A percentile compares a stretch with the other conserved stretches of the same genome.
These are phyloP conservation scores for Tephrocybe sp. DNA, from an alignment of 768 basidiomycete species.

Conservation along the genomic window DNA sequence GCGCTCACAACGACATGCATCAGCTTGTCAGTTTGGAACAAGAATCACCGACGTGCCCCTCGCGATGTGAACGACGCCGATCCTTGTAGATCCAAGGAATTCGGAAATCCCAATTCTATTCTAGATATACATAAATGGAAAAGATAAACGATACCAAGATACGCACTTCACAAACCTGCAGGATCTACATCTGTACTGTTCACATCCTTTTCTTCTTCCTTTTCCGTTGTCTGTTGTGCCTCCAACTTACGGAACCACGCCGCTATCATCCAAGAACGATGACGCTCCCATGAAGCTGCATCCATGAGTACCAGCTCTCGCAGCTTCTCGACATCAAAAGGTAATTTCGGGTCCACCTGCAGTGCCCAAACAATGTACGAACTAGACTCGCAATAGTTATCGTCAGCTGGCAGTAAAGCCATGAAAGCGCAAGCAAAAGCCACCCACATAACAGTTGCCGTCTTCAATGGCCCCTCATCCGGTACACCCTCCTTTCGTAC, in stretches of 20 bases:
- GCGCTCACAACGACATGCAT: neutral
- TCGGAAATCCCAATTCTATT: too few species aligned
- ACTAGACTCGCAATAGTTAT: too few species aligned
- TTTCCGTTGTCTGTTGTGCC: neutral
- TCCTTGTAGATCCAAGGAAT: too few species aligned
- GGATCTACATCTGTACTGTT: neutral
- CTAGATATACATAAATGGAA: too few species aligned
- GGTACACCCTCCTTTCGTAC: constrained; percentile 13
- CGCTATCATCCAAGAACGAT: constrained; percentile 24
- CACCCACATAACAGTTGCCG: constrained; percentile 31
- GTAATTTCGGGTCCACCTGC: constrained; percentile 23
- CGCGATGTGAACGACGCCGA: too few species aligned
- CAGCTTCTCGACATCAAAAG: constrained; percentile 27
- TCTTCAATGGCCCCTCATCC: constrained; percentile 21
- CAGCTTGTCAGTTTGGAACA: too few species aligned
- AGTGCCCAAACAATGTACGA: constrained; percentile 32
- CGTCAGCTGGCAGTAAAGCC: too few species aligned
- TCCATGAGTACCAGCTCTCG: constrained; percentile 31
- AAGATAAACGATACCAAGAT: too few species aligned
- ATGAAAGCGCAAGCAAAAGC: neutral
- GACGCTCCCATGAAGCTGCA: constrained; percentile 25
- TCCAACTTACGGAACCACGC: constrained; percentile 11
- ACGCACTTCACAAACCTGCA: neutral
- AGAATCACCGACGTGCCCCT: too few species aligned
- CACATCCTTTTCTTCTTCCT: neutral